Base-by-base conservation (phyloP, 2,329 filamentous ascomycete species). In the Cryphonectria nitschkei region DNA sequence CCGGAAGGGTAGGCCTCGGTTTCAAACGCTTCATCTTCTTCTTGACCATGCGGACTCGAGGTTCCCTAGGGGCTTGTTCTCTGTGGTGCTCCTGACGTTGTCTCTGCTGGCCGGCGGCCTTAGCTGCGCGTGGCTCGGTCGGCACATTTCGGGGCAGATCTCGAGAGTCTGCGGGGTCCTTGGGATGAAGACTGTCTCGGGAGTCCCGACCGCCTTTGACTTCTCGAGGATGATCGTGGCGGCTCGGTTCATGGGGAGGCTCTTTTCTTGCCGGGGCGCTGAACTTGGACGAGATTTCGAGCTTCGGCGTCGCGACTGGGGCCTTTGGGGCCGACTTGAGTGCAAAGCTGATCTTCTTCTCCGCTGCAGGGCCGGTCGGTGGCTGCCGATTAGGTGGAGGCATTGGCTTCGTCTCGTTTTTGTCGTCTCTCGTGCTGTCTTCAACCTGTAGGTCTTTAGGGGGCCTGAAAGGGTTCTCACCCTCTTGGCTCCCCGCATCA, bases 321-420 rank as follows among this genome's bases (percentile, higher is more conserved):
- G 85, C 82, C 75, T 91, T 91, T 14, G 85, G 86, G 58, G 92
- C 88, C 13, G 90, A 88, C 79, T 98, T 98, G 80, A 98, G 94
- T 1, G 94, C 94, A 79, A 98, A 98, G 79, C 94, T 97, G 77
- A 98, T 97, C 81, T 95, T 96, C 61, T 89, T 89, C 68, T 82
- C 81, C 26, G 71, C 67, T 46, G 85, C 84, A n/a, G 87, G 84
- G 6, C 87, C 85, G 1, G 85, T 83, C 29, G 87, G 84, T 2
- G 86, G 81, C 54, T 87, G 83, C 70, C 87, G 87, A 46, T 81
- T 84, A 14, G 88, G 85, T 29, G 86, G 86, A 41, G 86, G 85
- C 81, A 88, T 87, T 68, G 85, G 83, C 70, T 87, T 85, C 32
- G 81, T 78, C 64, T 82, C 80, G 67, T 83, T 81, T 34, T 80